These are phyloP conservation scores for Monosporascus sp. DNA, from an alignment of 2,329 filamentous ascomycete genomes.

Conservation along the genomic window DNA sequence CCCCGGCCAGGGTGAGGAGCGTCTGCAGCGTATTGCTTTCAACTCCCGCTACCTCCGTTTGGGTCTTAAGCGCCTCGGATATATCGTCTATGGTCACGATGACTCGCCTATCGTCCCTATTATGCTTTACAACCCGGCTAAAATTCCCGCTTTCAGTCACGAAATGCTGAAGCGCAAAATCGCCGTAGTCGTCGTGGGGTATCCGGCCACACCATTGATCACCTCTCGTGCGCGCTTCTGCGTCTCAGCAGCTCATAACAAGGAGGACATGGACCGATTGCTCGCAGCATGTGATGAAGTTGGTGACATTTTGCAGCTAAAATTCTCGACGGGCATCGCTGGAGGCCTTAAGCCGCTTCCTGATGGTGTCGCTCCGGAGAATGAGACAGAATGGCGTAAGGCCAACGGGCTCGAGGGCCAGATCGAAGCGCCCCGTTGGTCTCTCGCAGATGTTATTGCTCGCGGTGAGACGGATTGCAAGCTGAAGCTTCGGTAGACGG, in stretches of 20 bases:
- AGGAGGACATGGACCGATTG: conserved; percentile 91
- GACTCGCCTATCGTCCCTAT: conserved; percentile 96
- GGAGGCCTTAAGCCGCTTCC: conserved; percentile 76
- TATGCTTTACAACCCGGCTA: conserved; percentile 95
- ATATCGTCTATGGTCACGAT: conserved; percentile 95
- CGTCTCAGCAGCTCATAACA: conserved; percentile 92
- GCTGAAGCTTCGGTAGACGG: conserved; percentile 56
- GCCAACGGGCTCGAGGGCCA: conserved; percentile 64
- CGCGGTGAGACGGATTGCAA: conserved; percentile 73
- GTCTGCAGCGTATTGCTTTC: conserved; percentile 91
- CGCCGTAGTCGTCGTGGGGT: conserved; percentile 93
- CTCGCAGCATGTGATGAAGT: conserved; percentile 88
- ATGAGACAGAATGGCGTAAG: conserved; percentile 63
- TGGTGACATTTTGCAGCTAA: conserved; percentile 86
- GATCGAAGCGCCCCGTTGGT: conserved; percentile 74
- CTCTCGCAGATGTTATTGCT: conserved; percentile 73
- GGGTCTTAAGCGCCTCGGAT: conserved; percentile 91
- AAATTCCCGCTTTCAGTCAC: conserved; percentile 97
- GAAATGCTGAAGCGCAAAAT: conserved; percentile 99
- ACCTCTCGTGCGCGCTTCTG: conserved; percentile 95
- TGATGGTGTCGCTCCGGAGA: conserved; percentile 64
- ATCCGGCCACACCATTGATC: conserved; percentile 92
- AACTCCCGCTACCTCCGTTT: conserved; percentile 98
- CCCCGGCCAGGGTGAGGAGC: conserved; percentile 91
- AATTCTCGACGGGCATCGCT: conserved; percentile 93